Evolutionary conservation across 192 early-diverging fungal species (phyloP), one percentile per base, ranked within the genome.

Genomic region (Coemansia sp.): DNA sequence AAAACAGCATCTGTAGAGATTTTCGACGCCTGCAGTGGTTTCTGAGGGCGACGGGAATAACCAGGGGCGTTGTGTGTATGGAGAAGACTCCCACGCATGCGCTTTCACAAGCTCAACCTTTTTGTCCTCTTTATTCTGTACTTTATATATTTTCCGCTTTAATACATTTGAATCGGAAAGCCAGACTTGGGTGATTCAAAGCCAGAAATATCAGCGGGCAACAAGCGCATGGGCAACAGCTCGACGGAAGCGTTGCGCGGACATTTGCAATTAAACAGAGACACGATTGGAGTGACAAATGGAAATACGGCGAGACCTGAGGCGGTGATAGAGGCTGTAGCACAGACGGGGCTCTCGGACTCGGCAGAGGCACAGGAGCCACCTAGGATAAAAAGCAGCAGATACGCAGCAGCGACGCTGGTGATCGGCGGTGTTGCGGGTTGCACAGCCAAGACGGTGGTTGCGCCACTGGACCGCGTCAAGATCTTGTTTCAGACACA

Each of bases 401-500:
- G 33, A 6, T 83, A 83, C 31, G 69, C 66, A 6, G 56, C 29
- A 11, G 71, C 71, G 54, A 78, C 75, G 17, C 33, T 58, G 58
- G 22, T 78, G 56, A 74, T 78, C 27, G 80, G 80, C 56, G 80
- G 80, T 0, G 66, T 83, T 67, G 80, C 80, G 1, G 80, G 80
- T 29, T 83, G 80, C 64, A 83, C 80, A 64, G 92, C 88, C 7
- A 93, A 92, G 62, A 88, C 91, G 4, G 83, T 84, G 0, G 88
- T 92, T 68, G 92, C 92, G 31, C 92, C 92, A 10, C 67, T 94
- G 52, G 92, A 94, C 73, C 85, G 92, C 50, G 90, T 94, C 25
- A 94, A 94, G 79, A 94, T 94, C 23, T 71, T 94, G 52, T 94
- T 94, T 54, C 92, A 94, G 81, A 80, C 92, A 21, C 88, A 86